Evolutionary conservation across 148 eudicot species (phyloP), one percentile per base, ranked within the genome.

Genomic region (Dianthus caryophyllus): DNA sequence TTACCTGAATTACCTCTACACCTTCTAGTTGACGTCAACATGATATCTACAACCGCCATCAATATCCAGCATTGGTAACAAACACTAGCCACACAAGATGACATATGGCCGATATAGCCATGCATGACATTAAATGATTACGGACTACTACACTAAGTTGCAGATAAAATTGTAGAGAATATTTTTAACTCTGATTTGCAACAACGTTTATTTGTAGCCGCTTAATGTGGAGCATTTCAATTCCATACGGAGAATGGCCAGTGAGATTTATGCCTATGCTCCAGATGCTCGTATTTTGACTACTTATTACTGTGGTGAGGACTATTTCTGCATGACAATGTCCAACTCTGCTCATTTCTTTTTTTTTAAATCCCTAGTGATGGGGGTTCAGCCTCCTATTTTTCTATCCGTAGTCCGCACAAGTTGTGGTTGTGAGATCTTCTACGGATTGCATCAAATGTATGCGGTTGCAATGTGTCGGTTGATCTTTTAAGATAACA

Each of bases 201-300:
- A 72, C 25, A 36, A 14, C 73, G 57, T 65, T 46, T 64, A 73
- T 53, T 80, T 71, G 71, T 88, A 94, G 99, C 99, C 99, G 5
- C 77, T 94, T 70, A 85, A 90, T 72, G 71, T 83, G 79, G 96
- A 90, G 50, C 99, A 94, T 61, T 94, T 86, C 76, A 76, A 86
- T 74, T 84, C 88, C 48, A 77, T 94, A 68, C 96, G 99, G 67
- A 75, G 70, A 74, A 83, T 90, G 88, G 96, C 99, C 30, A 77
- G 82, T 75, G 99, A 85, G 75, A 84, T 94, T 76, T 84, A 88
- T 66, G 85, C 84, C 51, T 87, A 86, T 72, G 97, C 99, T 71
- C 90, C 96, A 66, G 99, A 94, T 81, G 97, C 97, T 31, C 99
- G 99, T 59, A 83, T 94, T 69, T 81, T 94, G 74, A 94, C 99